Evolutionary conservation across 2,329 filamentous ascomycete genomes (phyloP), one percentile per base, ranked within the genome.

Genomic region (Penicillium sp.): DNA sequence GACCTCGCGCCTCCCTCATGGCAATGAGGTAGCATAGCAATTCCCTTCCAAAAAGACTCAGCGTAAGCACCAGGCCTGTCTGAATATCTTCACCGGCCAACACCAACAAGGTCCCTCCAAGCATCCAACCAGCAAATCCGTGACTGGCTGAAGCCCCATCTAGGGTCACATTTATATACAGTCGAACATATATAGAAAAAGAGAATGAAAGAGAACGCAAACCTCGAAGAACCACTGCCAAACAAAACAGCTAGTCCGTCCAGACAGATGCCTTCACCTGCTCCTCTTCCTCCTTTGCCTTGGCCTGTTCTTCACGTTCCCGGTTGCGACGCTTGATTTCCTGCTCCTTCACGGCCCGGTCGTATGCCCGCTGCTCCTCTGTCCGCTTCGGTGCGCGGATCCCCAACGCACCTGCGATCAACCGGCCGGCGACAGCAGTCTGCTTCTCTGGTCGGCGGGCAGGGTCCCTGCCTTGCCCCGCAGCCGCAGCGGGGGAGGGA

Each of bases 351-450:
- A 93, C 73, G 1, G 86, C 84, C 51, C 77, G 80, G 57, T 97
- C 90, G 63, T 93, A 97, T 38, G 87, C 86, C 54, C 77, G 78
- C 74, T 95, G 86, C 69, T 96, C 90, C 48, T 94, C 88, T 1
- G 88, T 96, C 64, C 83, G 79, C 70, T 80, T 84, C 20, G 88
- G 87, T 21, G 83, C 81, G 58, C 83, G 81, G 39, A 96, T 79
- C 1, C 93, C 93, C 51, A 97, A 70, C 0, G 87, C 89, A 3
- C 86, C 86, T 1, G 88, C 89, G 62, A 98, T 97, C 79, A 98
- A 77, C 43, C 93, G 76, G 47, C 86, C 80, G 4, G 93, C 93
- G 26, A 94, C 88, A 1, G 89, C 87, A 46, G 94, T 94, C 47
- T 90, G 94, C 74, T 95, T 98, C 68, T 95, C 90, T 0, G 89